These are phyloP conservation scores for Coniochaeta pulveracea DNA, from an alignment of 2,329 filamentous ascomycete genomes.

Conservation along the genomic window DNA sequence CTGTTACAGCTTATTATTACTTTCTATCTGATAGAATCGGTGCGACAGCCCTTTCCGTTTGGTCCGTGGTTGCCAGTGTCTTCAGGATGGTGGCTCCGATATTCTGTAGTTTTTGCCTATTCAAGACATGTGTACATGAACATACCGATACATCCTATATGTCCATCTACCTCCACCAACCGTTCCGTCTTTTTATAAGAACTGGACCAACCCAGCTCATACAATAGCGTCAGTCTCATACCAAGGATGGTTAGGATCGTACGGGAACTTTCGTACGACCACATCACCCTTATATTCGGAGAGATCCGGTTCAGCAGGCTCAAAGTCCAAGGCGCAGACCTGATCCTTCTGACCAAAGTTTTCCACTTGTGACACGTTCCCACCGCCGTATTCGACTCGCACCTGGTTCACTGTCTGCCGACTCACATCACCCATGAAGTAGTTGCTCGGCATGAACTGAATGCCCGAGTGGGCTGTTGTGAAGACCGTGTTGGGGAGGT, in stretches of 20 bases:
- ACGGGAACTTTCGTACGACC: slow-evolving; percentile 25
- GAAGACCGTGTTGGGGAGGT: slow-evolving; percentile 41
- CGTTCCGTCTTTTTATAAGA: background rate
- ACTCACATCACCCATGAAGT: slow-evolving; percentile 26
- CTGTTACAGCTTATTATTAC: too few relatives aligned
- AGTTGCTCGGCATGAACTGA: slow-evolving; percentile 31
- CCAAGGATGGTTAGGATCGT: slow-evolving; percentile 21
- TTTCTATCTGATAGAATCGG: too few relatives aligned
- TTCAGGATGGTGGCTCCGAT: too few relatives aligned
- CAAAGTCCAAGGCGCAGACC: slow-evolving; percentile 17
- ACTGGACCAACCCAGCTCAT: slow-evolving; percentile 14
- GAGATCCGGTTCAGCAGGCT: slow-evolving; percentile 14
- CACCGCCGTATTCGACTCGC: slow-evolving; percentile 23
- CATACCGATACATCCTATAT: too few relatives aligned
- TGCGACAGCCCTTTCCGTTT: too few relatives aligned
- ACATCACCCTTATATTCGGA: slow-evolving; percentile 20
- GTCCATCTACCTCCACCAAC: too few relatives aligned
- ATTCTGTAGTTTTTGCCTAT: too few relatives aligned
- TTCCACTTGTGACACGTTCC: slow-evolving; percentile 15
- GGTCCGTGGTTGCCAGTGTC: too few relatives aligned
- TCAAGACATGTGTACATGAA: too few relatives aligned
- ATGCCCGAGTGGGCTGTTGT: slow-evolving; percentile 32
- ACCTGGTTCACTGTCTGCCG: slow-evolving; percentile 27
- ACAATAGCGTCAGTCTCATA: slow-evolving; percentile 18
- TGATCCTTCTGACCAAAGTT: slow-evolving; percentile 19